Percentiles rank a stretch among this genome's conserved stretches.
These are phyloP conservation scores for Echria macrotheca DNA, from an alignment of 495 filamentous ascomycete species.

Conservation along the genomic window DNA sequence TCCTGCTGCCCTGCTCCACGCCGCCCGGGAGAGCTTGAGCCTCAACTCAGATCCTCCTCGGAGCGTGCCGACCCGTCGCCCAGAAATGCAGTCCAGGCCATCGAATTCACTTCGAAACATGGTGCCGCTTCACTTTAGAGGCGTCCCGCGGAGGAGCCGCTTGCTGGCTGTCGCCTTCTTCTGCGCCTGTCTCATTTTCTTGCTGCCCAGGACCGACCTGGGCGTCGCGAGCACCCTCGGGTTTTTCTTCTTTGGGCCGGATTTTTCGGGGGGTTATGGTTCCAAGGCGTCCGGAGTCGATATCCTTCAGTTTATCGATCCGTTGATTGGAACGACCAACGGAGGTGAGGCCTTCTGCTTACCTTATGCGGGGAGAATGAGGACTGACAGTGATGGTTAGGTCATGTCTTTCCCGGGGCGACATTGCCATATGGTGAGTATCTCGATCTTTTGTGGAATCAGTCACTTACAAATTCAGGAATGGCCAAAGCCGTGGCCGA, in stretches of 20 bases:
- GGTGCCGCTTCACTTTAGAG: slow-evolving; percentile 24
- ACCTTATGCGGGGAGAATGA: too few relatives aligned
- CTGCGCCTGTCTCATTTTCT: slow-evolving; percentile 24
- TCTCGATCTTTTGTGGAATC: background rate
- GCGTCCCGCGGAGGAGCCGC: slow-evolving; percentile 34
- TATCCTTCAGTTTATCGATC: slow-evolving; percentile 43
- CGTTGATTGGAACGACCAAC: slow-evolving; percentile 57
- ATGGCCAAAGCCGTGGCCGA: slow-evolving; percentile 73
- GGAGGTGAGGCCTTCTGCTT: too few relatives aligned
- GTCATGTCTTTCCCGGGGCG: slow-evolving; percentile 69
- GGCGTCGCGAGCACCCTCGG: slow-evolving; percentile 11
- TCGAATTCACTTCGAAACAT: too few relatives aligned
- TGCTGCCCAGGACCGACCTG: slow-evolving; percentile 23
- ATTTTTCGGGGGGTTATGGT: slow-evolving; percentile 12
- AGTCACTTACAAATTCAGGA: slow-evolving; percentile 20
- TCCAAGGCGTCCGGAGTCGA: slow-evolving; percentile 18
- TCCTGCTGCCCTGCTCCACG: too few relatives aligned
- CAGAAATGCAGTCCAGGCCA: too few relatives aligned
- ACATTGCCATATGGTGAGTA: slow-evolving; percentile 59
- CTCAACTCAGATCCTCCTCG: too few relatives aligned
- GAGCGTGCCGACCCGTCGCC: too few relatives aligned
- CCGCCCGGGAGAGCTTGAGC: too few relatives aligned
- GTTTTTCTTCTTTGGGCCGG: slow-evolving; percentile 25
- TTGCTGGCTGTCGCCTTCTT: slow-evolving; percentile 27
- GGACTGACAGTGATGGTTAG: too few relatives aligned